Conservation (phyloP, 2,329 filamentous ascomycete species). For the Hypoxylon sp. region DNA sequence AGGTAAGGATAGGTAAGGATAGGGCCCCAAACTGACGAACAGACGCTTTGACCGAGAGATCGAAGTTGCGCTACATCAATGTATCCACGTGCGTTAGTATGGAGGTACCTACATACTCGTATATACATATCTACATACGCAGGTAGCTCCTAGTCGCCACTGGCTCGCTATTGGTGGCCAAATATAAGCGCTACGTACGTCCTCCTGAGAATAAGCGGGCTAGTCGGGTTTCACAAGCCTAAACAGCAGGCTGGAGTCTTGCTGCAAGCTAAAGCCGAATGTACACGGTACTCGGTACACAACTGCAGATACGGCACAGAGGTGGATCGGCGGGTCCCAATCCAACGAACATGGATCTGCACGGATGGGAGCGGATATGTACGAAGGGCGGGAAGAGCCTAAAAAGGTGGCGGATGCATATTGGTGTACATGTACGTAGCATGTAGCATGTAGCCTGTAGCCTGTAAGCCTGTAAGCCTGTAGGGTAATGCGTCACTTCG, state of each 20-base stretch:
- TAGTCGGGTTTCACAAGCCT: constrained; percentile 26
- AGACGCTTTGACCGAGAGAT: constrained; percentile 26
- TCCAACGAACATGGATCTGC: constrained; percentile 50
- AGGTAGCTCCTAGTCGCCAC: no score
- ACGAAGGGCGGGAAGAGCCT: constrained; percentile 51
- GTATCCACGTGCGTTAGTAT: constrained; percentile 32
- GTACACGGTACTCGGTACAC: constrained; percentile 41
- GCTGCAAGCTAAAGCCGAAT: constrained; percentile 36
- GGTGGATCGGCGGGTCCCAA: constrained; percentile 45
- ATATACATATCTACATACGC: neutral
- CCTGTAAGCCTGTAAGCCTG: constrained; percentile 19
- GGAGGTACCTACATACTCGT: neutral
- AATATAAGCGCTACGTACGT: constrained; percentile 28
- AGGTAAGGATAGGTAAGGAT: no score
- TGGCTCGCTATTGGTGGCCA: constrained; percentile 21
- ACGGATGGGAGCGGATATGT: constrained; percentile 50
- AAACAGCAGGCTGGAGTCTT: constrained; percentile 20
- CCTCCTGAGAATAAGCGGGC: constrained; percentile 23
- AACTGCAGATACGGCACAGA: constrained; percentile 44
- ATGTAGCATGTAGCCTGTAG: no score
- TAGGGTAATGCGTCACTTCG: constrained; percentile 41
- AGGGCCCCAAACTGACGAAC: neutral
- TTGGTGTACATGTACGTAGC: no score
- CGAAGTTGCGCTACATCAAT: constrained; percentile 35
- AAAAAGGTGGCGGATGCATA: constrained; percentile 51